Conservation (phyloP, 805 yeast species). For the Cyberlindnera maritima region DNA sequence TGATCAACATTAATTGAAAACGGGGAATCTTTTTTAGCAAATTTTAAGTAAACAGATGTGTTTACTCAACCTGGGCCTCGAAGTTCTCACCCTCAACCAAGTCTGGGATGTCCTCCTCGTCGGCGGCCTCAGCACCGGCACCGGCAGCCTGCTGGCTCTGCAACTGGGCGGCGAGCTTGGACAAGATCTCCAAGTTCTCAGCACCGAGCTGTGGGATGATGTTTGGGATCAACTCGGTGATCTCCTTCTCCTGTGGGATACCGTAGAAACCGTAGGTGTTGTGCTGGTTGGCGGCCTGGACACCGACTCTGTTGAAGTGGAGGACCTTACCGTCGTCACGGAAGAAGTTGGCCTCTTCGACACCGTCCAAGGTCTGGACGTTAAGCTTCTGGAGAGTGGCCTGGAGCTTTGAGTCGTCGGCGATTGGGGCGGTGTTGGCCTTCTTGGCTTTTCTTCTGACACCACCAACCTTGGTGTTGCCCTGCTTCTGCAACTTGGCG, state of each 20-base stretch:
- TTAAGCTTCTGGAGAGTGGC: conserved; percentile 84
- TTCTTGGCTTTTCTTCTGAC: conserved; percentile 93
- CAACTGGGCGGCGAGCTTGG: conserved; percentile 85
- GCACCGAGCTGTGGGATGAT: conserved; percentile 96
- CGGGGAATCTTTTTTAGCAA: neutral
- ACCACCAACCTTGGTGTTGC: conserved; percentile 78
- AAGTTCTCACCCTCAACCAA: conserved; percentile 82
- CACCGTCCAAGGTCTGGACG: conserved; percentile 83
- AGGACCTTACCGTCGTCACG: conserved; percentile 93
- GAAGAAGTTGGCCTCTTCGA: conserved; percentile 98
- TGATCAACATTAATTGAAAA: neutral
- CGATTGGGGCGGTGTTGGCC: conserved; percentile 59
- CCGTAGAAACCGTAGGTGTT: conserved; percentile 96
- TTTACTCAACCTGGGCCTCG: conserved; percentile 44
- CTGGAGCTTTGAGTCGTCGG: conserved; percentile 89
- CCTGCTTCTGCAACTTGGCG: conserved; percentile 86
- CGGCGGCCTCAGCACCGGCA: conserved; percentile 50
- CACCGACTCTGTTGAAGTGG: conserved; percentile 95
- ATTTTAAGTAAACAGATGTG: neutral
- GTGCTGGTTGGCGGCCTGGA: conserved; percentile 86
- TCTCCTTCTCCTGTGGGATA: conserved; percentile 86
- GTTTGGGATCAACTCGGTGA: conserved; percentile 90
- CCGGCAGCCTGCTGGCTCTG: conserved; percentile 52
- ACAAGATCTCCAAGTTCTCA: conserved; percentile 86
- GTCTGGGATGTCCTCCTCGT: conserved; percentile 56